Conservation (phyloP, 805 yeast genomes). For the Metschnikowia cerradonensis region DNA sequence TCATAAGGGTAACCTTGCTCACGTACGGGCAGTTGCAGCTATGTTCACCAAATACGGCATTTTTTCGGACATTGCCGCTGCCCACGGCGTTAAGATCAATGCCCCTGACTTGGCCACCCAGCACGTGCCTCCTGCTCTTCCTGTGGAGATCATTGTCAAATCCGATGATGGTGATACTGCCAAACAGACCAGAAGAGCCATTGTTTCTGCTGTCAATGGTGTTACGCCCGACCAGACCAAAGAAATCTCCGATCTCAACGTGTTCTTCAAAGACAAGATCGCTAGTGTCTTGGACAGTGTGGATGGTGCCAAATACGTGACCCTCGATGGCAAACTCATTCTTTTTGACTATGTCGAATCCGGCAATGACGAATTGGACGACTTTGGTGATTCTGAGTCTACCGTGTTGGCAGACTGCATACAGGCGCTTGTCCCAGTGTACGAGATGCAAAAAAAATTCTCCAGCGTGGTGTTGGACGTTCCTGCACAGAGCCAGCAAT, state of each 20-base stretch:
- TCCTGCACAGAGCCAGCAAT: conserved; percentile 52
- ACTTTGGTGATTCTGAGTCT: conserved; percentile 60
- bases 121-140: conserved; percentile 41
- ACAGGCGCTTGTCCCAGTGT: conserved; percentile 51
- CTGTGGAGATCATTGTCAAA: conserved; percentile 58
- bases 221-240: conserved; percentile 64
- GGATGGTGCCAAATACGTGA: conserved; percentile 53
- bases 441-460: conserved; percentile 55
- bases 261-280: conserved; percentile 51
- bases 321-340: conserved; percentile 45
- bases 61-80: conserved; percentile 39
- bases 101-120: conserved; percentile 40
- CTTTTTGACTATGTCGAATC: conserved; percentile 51
- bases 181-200: conserved; percentile 62
- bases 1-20: conserved; percentile 73
- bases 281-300: conserved; percentile 36
- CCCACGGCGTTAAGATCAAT: conserved; percentile 33
- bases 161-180: conserved; percentile 43
- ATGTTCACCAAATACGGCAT: conserved; percentile 54
- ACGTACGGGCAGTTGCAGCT: conserved; percentile 71
- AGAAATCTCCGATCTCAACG: conserved; percentile 60
- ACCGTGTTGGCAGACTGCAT: conserved; percentile 54
- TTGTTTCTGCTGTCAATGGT: conserved; percentile 70
- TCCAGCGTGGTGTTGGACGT: conserved; percentile 49
- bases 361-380: conserved; percentile 46